These are phyloP conservation scores for Trichosporon inkin DNA, from an alignment of 1,284 basidiomycete species.

Conservation along the genomic window DNA sequence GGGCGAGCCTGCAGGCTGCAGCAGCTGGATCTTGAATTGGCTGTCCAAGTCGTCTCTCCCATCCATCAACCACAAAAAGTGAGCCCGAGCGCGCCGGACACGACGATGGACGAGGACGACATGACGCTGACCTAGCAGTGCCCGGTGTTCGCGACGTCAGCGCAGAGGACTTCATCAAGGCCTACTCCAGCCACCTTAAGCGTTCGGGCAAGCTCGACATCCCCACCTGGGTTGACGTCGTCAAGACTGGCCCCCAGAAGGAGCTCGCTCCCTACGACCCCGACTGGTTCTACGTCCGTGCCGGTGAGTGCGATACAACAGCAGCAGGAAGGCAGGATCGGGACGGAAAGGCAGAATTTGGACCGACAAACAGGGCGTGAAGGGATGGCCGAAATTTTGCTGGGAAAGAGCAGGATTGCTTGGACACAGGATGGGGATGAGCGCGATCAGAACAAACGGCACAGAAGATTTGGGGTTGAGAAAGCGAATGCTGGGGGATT, in stretches of 20 bases:
- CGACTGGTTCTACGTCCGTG: slow-evolving; percentile 99
- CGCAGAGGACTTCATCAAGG: slow-evolving; percentile 69
- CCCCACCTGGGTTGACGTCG: slow-evolving; percentile 97
- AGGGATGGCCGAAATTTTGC: not conserved
- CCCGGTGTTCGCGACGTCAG: slow-evolving; percentile 23
- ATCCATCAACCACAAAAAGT: slow-evolving; percentile 9
- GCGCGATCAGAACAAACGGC: not conserved
- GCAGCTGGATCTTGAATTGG: slow-evolving; percentile 7
- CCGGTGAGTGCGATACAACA: slow-evolving; percentile 58
- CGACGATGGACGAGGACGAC: slow-evolving; percentile 7
- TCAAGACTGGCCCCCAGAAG: slow-evolving; percentile 97
- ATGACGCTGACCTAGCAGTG: slow-evolving; percentile 6
- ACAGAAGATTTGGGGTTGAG: too few species aligned
- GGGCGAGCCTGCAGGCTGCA: not conserved
- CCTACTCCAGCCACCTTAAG: slow-evolving; percentile 71
- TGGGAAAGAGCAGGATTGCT: not conserved
- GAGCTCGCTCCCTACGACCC: slow-evolving; percentile 98
- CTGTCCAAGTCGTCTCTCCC: slow-evolving; percentile 8
- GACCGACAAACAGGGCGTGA: not conserved
- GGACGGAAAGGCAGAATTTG: not conserved
- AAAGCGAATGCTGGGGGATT: too few species aligned
- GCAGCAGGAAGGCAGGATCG: not conserved
- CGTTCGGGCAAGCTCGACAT: slow-evolving; percentile 81
- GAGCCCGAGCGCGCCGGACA: not conserved
- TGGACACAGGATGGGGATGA: not conserved